Evolutionary conservation across 805 yeast species (phyloP).

Genomic region (Sugiyamaella qingdaonensis): DNA sequence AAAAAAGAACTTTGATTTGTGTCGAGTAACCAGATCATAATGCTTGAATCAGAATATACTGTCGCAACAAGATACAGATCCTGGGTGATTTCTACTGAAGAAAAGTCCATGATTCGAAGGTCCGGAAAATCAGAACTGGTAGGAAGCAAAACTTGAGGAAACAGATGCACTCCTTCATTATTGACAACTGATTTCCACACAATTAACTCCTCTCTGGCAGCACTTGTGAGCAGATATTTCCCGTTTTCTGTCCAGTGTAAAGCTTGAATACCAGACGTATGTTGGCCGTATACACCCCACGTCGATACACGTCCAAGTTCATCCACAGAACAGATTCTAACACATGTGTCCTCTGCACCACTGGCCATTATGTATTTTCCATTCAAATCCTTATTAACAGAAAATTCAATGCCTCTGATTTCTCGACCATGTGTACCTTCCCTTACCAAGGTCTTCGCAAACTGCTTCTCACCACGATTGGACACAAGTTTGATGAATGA

Average conservation of each 20-base stretch:
- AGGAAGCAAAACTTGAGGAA: constrained; percentile 52
- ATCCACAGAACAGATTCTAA: constrained; percentile 49
- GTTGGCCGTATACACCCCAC: constrained; percentile 66
- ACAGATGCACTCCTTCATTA: constrained; percentile 37
- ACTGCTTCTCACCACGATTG: constrained; percentile 17
- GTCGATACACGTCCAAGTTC: constrained; percentile 42
- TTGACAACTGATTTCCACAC: constrained; percentile 62
- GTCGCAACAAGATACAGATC: constrained; percentile 49
- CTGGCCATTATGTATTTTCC: constrained; percentile 48
- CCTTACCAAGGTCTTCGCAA: constrained; percentile 32
- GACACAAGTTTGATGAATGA: constrained; percentile 39
- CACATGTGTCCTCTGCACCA: constrained; percentile 86
- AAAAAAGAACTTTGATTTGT: constrained; percentile 37
- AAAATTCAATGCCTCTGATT: constrained; percentile 67
- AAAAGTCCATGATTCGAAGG: constrained; percentile 85
- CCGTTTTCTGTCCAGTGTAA: constrained; percentile 46
- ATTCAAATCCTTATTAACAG: constrained; percentile 27
- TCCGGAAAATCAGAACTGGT: constrained; percentile 66
- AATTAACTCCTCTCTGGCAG: constrained; percentile 78
- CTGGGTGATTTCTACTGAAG: constrained; percentile 32
- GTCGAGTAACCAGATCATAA: constrained; percentile 60
- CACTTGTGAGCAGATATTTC: constrained; percentile 44
- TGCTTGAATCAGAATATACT: constrained; percentile 80
- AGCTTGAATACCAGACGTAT: constrained; percentile 84
- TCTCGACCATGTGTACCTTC: constrained; percentile 91